A percentile compares a stretch with the other conserved stretches of the same genome.
These are phyloP conservation scores for Hondaea fermentalgiana DNA, from an alignment of 108 stramenopile species.

Conservation along the genomic window DNA sequence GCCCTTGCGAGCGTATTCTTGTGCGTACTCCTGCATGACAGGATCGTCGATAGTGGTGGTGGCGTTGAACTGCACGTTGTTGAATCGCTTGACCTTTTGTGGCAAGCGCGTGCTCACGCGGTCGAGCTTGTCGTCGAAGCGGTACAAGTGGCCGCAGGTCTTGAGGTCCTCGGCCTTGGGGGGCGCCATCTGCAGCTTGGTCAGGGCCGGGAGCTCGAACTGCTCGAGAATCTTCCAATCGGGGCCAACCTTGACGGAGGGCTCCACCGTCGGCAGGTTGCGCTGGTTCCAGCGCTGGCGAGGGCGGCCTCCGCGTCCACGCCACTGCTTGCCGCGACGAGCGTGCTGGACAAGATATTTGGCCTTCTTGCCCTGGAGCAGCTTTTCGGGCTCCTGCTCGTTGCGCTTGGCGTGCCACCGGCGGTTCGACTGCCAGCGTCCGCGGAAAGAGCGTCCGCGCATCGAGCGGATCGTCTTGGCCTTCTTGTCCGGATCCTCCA, in stretches of 20 bases:
- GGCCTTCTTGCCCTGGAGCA: slow-evolving; percentile 80
- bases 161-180: slow-evolving; percentile 61
- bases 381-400: slow-evolving; percentile 61
- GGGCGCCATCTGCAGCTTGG: slow-evolving; percentile 51
- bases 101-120: slow-evolving; percentile 58
- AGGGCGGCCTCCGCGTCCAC: slow-evolving; percentile 16
- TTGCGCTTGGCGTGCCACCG: slow-evolving; percentile 66
- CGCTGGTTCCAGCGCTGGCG: not conserved
- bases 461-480: slow-evolving; percentile 18
- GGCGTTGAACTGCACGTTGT: slow-evolving; percentile 82
- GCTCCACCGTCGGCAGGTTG: slow-evolving; percentile 24
- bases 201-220: slow-evolving; percentile 77
- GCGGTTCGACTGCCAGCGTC: slow-evolving; percentile 30
- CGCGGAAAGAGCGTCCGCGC: not conserved
- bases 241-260: slow-evolving; percentile 73
- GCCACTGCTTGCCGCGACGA: not conserved
- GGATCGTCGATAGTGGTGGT: slow-evolving; percentile 97
- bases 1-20: slow-evolving; percentile 74
- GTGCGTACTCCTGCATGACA: slow-evolving; percentile 77
- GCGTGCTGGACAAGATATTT: slow-evolving; percentile 51
- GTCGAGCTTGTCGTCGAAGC: slow-evolving; percentile 86
- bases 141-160: slow-evolving; percentile 84
- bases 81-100: slow-evolving; percentile 59
- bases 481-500: slow-evolving; percentile 34
- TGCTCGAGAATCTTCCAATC: slow-evolving; percentile 77